Percentiles rank a stretch among this genome's conserved stretches.
Evolutionary conservation across 2,329 filamentous ascomycete genomes (phyloP).

Genomic region (Thelonectria discophora): DNA sequence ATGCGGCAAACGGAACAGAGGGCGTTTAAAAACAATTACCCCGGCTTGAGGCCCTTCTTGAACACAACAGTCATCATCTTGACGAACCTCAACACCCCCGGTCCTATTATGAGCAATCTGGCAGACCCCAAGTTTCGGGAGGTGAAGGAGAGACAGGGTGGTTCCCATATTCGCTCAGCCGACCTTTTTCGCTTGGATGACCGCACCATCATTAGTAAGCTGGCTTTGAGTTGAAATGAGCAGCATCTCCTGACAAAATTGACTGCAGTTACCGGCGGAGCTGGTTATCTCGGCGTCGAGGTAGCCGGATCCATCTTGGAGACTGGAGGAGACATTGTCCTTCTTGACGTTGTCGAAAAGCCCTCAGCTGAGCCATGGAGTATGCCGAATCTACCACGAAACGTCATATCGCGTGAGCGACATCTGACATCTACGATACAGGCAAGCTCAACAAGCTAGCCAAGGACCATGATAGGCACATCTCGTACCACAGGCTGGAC

Average conservation of each 20-base stretch:
- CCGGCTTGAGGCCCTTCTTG: too few species aligned
- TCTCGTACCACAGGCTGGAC: slow-evolving; percentile 3
- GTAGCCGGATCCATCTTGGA: slow-evolving; percentile 38
- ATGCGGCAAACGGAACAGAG: too few species aligned
- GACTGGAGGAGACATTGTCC: slow-evolving; percentile 46
- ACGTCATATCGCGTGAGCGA: too few species aligned
- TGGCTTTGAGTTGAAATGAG: too few species aligned
- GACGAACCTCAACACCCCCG: too few species aligned
- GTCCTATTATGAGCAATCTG: too few species aligned
- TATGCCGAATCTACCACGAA: too few species aligned
- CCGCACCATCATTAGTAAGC: slow-evolving; percentile 11
- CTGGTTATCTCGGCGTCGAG: slow-evolving; percentile 15
- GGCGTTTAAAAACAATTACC: too few species aligned
- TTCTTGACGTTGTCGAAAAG: slow-evolving; percentile 39
- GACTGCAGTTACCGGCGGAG: slow-evolving; percentile 13
- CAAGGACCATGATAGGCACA: background rate
- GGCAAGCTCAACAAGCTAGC: background rate
- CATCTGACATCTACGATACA: too few species aligned
- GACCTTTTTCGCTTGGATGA: slow-evolving; percentile 13
- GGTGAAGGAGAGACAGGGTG: background rate
- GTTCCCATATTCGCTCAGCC: background rate
- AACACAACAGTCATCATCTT: too few species aligned
- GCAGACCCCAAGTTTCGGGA: background rate
- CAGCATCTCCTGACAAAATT: background rate
- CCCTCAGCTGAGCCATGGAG: too few species aligned